Evolutionary conservation across 805 yeast species (phyloP).

Genomic region (Nakazawaea molendinolei): DNA sequence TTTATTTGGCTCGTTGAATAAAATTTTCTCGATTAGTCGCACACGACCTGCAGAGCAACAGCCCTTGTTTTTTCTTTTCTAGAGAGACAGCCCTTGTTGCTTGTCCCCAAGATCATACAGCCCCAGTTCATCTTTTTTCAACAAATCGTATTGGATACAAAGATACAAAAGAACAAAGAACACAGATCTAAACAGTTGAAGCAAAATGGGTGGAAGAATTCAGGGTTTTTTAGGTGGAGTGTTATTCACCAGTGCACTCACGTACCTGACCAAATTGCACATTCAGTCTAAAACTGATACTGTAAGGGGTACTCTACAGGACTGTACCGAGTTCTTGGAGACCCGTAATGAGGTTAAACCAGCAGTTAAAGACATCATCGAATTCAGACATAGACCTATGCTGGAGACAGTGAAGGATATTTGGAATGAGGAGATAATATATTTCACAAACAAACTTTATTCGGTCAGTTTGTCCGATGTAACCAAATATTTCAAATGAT

Average conservation of each 20-base stretch:
- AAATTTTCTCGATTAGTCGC: too few species aligned
- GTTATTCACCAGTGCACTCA: slow-evolving; percentile 52
- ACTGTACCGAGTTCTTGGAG: slow-evolving; percentile 43
- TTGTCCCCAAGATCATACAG: too few species aligned
- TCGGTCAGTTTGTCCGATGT: slow-evolving; percentile 41
- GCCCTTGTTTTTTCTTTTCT: too few species aligned
- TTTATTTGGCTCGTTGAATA: too few species aligned
- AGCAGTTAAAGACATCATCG: slow-evolving; percentile 35
- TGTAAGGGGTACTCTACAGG: slow-evolving; percentile 40
- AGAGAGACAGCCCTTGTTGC: too few species aligned
- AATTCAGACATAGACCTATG: slow-evolving; percentile 38
- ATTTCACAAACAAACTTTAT: slow-evolving; percentile 58
- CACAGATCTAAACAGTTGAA: slow-evolving; percentile 1
- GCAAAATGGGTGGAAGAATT: slow-evolving; percentile 35
- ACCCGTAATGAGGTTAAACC: slow-evolving; percentile 44
- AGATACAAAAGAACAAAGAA: neutral
- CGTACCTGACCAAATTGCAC: slow-evolving; percentile 55
- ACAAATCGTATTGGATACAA: neutral
- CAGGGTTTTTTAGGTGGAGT: slow-evolving; percentile 57
- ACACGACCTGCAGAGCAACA: too few species aligned
- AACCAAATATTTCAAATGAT: slow-evolving; percentile 20
- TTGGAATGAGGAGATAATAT: slow-evolving; percentile 71
- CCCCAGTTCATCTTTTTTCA: neutral
- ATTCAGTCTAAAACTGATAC: slow-evolving; percentile 40
- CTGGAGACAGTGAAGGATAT: slow-evolving; percentile 67